Percentiles rank a stretch among this genome's conserved stretches.
Conservation (phyloP, 202 grass and related monocot genomes). For the Carex arenaria region DNA sequence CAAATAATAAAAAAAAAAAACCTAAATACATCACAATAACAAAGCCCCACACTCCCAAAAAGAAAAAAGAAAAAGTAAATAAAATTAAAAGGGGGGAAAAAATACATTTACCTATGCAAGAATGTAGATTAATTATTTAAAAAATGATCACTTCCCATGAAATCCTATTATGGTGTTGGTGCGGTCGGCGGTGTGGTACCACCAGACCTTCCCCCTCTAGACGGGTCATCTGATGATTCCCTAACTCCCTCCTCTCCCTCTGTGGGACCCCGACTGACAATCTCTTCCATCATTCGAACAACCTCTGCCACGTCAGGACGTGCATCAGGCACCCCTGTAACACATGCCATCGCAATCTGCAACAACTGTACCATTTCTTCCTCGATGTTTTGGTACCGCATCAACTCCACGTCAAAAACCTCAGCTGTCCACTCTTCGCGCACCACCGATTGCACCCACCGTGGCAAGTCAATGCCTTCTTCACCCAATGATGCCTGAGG, state of each 20-base stretch:
- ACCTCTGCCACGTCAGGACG: slow-evolving; percentile 48
- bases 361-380: slow-evolving; percentile 97
- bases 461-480: slow-evolving; percentile 61
- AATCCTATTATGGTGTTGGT: neutral
- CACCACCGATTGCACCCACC: slow-evolving; percentile 97
- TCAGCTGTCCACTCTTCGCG: slow-evolving; percentile 94
- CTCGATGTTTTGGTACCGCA: slow-evolving; percentile 32
- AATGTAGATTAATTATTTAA: slow-evolving; percentile 13
- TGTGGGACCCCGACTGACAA: slow-evolving; percentile 21
- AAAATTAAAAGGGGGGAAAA: neutral
- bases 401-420: slow-evolving; percentile 90
- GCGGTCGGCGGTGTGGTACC: slow-evolving; percentile 32
- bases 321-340: slow-evolving; percentile 49
- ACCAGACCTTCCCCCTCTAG: slow-evolving; percentile 38
- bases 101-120: slow-evolving; percentile 19
- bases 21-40: slow-evolving; percentile 25
- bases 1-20: slow-evolving; percentile 4
- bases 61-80: neutral
- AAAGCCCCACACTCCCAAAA: slow-evolving; percentile 6
- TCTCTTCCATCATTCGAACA: slow-evolving; percentile 68
- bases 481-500: slow-evolving; percentile 42
- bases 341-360: slow-evolving; percentile 90
- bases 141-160: neutral
- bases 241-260: slow-evolving; percentile 39
- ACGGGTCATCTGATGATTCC: slow-evolving; percentile 30